Conservation (phyloP, 306 rosid genomes). For the Lathyrus aphaca region DNA sequence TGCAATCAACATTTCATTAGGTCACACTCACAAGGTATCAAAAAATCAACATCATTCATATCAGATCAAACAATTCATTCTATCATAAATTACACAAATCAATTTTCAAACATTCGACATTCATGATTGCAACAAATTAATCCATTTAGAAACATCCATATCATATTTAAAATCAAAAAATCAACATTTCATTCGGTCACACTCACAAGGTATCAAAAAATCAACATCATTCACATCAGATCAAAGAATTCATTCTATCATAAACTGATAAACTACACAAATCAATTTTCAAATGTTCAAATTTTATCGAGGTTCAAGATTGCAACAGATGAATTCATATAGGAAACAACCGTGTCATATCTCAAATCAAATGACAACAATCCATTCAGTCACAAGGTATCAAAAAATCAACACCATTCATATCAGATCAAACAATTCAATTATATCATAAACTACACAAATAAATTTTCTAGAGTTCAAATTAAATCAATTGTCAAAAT, state of each 20-base stretch:
- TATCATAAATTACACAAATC: background rate
- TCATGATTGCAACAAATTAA: background rate
- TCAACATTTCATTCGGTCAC: background rate
- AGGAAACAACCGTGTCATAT: background rate
- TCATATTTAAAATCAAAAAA: background rate
- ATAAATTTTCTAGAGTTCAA: background rate
- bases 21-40: background rate
- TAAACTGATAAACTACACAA: slow-evolving; percentile 3
- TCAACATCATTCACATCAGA: background rate
- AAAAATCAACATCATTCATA: background rate
- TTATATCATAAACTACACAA: background rate
- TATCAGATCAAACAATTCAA: background rate
- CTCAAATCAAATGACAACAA: background rate
- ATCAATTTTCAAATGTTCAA: background rate
- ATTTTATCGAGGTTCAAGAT: background rate
- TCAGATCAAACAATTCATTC: background rate
- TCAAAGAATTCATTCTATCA: background rate
- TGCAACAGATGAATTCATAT: background rate
- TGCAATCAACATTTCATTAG: background rate
- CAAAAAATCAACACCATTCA: background rate
- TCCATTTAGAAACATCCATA: background rate
- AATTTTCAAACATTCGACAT: background rate
- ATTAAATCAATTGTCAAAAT: background rate
- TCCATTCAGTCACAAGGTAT: too few species aligned
- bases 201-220: background rate